Conservation (phyloP, 352 stramenopile genomes). For the Phytopythium helicoides region DNA sequence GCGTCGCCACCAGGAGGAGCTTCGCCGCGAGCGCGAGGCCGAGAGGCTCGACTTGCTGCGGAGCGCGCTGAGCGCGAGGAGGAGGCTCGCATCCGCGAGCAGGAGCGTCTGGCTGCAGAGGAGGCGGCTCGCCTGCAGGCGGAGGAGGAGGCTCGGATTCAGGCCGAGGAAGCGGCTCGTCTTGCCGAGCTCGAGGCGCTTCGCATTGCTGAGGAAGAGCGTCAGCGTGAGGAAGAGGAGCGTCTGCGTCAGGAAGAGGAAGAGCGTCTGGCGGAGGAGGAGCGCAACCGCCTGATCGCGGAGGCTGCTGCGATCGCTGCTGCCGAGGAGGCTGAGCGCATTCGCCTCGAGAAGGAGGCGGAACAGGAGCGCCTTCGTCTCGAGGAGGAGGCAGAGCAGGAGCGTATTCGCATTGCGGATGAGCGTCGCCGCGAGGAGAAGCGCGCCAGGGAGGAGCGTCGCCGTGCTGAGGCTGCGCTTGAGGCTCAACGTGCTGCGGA, state of each 20-base stretch:
- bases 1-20: conserved; percentile 29
- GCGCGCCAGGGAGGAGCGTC: conserved; percentile 36
- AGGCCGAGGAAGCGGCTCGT: conserved; percentile 4
- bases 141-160: conserved; percentile 7
- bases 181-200: conserved; percentile 6
- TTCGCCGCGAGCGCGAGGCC: conserved; percentile 18
- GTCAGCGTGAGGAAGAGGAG: conserved; percentile 12
- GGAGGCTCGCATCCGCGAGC: conserved; percentile 13
- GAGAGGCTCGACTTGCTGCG: conserved; percentile 26
- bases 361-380: conserved; percentile 17
- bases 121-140: conserved; percentile 10
- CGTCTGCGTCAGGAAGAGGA: conserved; percentile 20
- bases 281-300: conserved; percentile 15
- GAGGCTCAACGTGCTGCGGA: conserved; percentile 35
- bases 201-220: conserved; percentile 10
- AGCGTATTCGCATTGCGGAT: conserved; percentile 18
- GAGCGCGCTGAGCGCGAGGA: conserved; percentile 30
- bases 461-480: conserved; percentile 36
- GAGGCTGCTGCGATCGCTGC: conserved; percentile 11
- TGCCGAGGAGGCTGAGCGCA: conserved; percentile 18
- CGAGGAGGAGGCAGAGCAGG: conserved; percentile 25
- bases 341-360: conserved; percentile 26
- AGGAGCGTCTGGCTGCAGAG: conserved; percentile 11
- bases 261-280: conserved; percentile 21
- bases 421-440: conserved; percentile 16